phyloP scores from a whole-genome alignment of 2,329 filamentous ascomycete genomes.

The Penicillium hordei region DNA sequence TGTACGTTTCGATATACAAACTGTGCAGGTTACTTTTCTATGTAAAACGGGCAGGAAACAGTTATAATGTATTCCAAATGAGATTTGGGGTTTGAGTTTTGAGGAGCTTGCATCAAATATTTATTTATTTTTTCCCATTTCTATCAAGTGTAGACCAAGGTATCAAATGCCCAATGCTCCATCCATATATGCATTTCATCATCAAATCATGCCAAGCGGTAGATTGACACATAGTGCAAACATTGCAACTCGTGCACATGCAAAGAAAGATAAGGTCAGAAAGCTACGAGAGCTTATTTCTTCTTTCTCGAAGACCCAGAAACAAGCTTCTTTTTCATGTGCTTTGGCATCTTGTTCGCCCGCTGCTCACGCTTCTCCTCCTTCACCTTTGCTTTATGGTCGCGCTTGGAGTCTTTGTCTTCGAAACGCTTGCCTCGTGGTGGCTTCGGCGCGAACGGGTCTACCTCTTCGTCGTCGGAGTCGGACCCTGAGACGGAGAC shows the following conservation, averaged over 20 bases:
- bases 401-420: constrained; percentile 86
- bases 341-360: constrained; percentile 94
- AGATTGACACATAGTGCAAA: constrained; percentile 14
- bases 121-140: constrained; percentile 7
- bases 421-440: constrained; percentile 83
- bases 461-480: constrained; percentile 47
- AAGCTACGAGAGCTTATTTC: constrained; percentile 29
- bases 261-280: constrained; percentile 14
- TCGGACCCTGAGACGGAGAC: constrained; percentile 41
- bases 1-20: too few relatives aligned
- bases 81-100: background rate
- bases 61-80: background rate
- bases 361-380: constrained; percentile 93
- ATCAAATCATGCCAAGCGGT: constrained; percentile 31
- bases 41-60: too few relatives aligned
- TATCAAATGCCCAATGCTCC: constrained; percentile 32
- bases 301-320: constrained; percentile 36
- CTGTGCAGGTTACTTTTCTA: too few relatives aligned
- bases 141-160: constrained; percentile 25
- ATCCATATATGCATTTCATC: constrained; percentile 30
- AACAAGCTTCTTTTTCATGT: constrained; percentile 72
- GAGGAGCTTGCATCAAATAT: constrained; percentile 2
- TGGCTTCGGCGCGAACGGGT: constrained; percentile 61
- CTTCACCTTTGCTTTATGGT: constrained; percentile 88
- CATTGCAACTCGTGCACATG: constrained; percentile 17